Percentiles rank a stretch among this genome's conserved stretches.
phyloP scores from a whole-genome alignment of 257 asterid species.

The Catharanthus roseus region DNA sequence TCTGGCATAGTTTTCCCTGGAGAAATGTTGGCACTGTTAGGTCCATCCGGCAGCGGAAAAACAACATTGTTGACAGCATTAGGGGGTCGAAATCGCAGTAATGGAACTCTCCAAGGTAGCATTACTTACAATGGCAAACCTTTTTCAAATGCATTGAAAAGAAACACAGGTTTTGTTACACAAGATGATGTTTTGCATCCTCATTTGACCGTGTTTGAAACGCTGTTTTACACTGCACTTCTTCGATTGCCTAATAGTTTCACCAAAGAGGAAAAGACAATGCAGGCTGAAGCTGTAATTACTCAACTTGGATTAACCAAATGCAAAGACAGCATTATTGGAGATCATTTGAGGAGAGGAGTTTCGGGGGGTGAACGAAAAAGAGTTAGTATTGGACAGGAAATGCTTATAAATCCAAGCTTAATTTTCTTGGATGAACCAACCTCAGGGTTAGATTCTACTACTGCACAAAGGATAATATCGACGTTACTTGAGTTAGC shows the following conservation, averaged over 20 bases:
- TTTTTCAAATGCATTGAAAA: slow-evolving; percentile 48
- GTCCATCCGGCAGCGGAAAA: slow-evolving; percentile 92
- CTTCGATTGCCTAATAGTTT: slow-evolving; percentile 52
- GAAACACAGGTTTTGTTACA: slow-evolving; percentile 76
- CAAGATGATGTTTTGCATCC: slow-evolving; percentile 75
- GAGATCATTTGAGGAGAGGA: slow-evolving; percentile 47
- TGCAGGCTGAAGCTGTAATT: slow-evolving; percentile 48
- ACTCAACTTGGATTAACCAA: slow-evolving; percentile 47
- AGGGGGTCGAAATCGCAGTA: slow-evolving; percentile 48
- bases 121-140: slow-evolving; percentile 57
- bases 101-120: slow-evolving; percentile 41
- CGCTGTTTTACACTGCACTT: slow-evolving; percentile 65
- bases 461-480: slow-evolving; percentile 68
- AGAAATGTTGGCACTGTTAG: slow-evolving; percentile 79
- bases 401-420: slow-evolving; percentile 76
- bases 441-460: slow-evolving; percentile 79
- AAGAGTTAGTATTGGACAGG: slow-evolving; percentile 83
- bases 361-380: slow-evolving; percentile 80
- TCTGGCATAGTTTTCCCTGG: slow-evolving; percentile 62
- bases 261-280: slow-evolving; percentile 31
- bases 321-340: slow-evolving; percentile 52
- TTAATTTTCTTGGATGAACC: slow-evolving; percentile 75
- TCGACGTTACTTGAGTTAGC: slow-evolving; percentile 56
- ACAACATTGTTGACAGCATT: slow-evolving; percentile 72
- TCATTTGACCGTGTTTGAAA: slow-evolving; percentile 70